These are phyloP conservation scores for Botrytis medusae DNA, from an alignment of 2,329 filamentous ascomycete genomes.

Conservation along the genomic window DNA sequence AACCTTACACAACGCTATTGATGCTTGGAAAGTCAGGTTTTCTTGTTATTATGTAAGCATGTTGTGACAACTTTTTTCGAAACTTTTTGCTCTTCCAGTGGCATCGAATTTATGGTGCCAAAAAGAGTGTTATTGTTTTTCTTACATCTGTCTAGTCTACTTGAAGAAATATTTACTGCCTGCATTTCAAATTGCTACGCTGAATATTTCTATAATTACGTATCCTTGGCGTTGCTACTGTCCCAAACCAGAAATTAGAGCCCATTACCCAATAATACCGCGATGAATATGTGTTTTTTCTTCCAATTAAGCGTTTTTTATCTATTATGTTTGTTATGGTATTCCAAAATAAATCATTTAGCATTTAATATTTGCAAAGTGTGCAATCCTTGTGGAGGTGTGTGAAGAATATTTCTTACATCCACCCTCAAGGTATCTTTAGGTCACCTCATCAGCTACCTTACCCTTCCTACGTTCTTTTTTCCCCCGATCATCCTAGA, in stretches of 20 bases:
- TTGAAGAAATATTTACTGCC: background rate
- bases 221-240: background rate
- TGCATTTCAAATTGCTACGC: background rate
- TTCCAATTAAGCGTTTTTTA: background rate
- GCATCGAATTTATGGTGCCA: background rate
- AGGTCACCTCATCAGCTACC: background rate
- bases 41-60: constrained; percentile 6
- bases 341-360: background rate
- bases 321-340: background rate
- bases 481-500: background rate
- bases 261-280: background rate
- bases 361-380: background rate
- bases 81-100: background rate
- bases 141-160: background rate
- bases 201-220: background rate
- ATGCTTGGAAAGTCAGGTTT: background rate
- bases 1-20: background rate
- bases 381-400: background rate
- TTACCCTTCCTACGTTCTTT: background rate
- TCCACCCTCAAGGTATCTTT: background rate
- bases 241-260: background rate
- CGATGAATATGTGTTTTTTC: background rate
- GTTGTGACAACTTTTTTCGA: background rate
- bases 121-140: background rate
- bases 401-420: background rate